Base-by-base conservation (phyloP, 768 basidiomycete genomes). In the Tricholoma matsutake region DNA sequence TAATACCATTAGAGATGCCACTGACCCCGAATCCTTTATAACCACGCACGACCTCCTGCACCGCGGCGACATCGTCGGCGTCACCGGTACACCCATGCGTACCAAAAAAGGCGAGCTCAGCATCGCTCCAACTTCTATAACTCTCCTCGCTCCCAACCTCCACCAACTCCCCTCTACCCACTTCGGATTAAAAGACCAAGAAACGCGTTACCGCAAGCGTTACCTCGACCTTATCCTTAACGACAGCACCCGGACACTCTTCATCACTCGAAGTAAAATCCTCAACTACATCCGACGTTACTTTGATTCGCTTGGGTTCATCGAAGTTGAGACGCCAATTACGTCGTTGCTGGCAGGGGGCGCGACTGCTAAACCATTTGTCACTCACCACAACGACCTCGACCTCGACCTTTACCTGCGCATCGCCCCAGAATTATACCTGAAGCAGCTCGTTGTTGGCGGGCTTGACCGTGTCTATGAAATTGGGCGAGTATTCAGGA, bases 291-390 rank as follows among this genome's bases (percentile, higher is more conserved):
- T 97, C 67, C 87, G 97, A 49, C 89, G 88, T 65, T 99, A 86
- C 84, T 76, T 99, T 59, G 95, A 97, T 72, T 76, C 81, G 65
- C 85, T 90, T 20, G 97, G 96, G 47, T 99, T 99, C 83, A 86
- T 98, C 75, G 97, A 99, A 76, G 96, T 98, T 63, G 96, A 99
- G 77, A 99, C 97, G 1, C 97, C 97, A 6, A 97, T 99, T 83
- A 99, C 92, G 77, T 95, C 90, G 69, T 85, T 97, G 80, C 85
- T 92, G 66, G 97, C 97, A 1, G 97, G 97, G 28, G 97, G 97
- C 58, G 97, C 97, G 13, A 98, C 95, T 1, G 97, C 97, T 67
- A 98, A 98, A 82, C 97, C 97, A 2, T 99, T 99, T 79, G 72
- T 99, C 73, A 99, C 96, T 0, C 97, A 98, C 73, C 97, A 99